Percentiles rank a stretch among this genome's conserved stretches.
Conservation (phyloP, 257 asterid species). For the Nicotiana benthamiana region DNA sequence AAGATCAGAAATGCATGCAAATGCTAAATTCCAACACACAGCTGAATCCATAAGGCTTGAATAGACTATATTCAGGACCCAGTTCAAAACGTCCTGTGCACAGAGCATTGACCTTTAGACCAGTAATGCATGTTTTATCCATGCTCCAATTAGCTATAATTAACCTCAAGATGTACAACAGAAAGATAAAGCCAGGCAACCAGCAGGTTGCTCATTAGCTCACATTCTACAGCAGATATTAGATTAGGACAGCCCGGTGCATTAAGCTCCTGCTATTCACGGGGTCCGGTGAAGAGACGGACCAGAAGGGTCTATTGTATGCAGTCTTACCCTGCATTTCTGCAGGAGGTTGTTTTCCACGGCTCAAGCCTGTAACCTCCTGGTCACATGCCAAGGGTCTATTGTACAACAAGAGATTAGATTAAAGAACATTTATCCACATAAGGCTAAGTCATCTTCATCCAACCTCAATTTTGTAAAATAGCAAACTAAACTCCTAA, state of each 20-base stretch:
- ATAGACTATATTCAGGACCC: not conserved
- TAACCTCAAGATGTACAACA: not conserved
- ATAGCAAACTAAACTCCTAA: not conserved
- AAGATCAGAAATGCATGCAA: not conserved
- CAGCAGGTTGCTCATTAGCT: not conserved
- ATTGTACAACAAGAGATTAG: not conserved
- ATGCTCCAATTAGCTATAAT: not conserved
- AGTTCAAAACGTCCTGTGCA: not conserved
- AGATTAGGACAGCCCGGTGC: not conserved
- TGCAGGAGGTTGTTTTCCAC: too few relatives aligned
- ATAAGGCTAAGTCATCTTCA: not conserved
- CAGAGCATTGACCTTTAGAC: not conserved
- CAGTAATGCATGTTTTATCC: not conserved
- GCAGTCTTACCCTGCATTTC: too few relatives aligned
- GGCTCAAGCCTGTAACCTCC: too few relatives aligned
- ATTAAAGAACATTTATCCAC: not conserved
- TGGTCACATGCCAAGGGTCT: too few relatives aligned
- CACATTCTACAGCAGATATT: not conserved
- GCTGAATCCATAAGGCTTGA: not conserved
- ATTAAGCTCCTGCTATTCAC: too few relatives aligned
- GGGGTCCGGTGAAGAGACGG: too few relatives aligned
- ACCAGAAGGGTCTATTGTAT: too few relatives aligned
- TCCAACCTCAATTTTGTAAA: not conserved
- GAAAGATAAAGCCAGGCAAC: not conserved
- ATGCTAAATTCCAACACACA: not conserved